phyloP scores from a whole-genome alignment of 2,329 filamentous ascomycete genomes.

The Orbilia quercus region DNA sequence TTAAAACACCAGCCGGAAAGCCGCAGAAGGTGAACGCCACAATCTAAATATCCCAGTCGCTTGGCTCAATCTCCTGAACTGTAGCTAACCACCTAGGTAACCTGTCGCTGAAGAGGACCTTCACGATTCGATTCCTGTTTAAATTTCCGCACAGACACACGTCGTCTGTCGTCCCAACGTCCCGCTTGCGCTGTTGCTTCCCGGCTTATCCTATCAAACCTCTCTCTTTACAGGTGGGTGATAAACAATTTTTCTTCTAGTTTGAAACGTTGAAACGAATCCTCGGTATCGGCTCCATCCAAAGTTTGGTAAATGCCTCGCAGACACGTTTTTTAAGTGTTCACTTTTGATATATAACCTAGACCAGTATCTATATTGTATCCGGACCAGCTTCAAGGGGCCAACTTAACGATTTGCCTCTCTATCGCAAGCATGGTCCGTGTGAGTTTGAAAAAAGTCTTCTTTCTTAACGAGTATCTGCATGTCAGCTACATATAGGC shows the following conservation, averaged over 20 bases:
- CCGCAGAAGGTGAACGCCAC: slow-evolving; percentile 35
- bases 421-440: not conserved
- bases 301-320: slow-evolving; percentile 53
- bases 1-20: slow-evolving; percentile 27
- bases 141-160: slow-evolving; percentile 25
- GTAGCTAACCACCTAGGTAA: too few relatives aligned
- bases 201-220: not conserved
- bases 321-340: slow-evolving; percentile 32
- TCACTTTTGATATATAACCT: slow-evolving; percentile 27
- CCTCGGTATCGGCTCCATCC: slow-evolving; percentile 22
- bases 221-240: not conserved
- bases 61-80: slow-evolving; percentile 22
- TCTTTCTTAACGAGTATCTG: not conserved
- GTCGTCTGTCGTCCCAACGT: too few relatives aligned
- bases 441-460: not conserved
- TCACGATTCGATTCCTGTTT: too few relatives aligned
- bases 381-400: slow-evolving; percentile 32
- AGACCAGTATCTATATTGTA: not conserved
- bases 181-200: too few relatives aligned
- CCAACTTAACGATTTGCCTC: slow-evolving; percentile 9
- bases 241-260: slow-evolving; percentile 4
- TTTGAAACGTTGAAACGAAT: slow-evolving; percentile 33
- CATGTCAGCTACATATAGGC: not conserved
- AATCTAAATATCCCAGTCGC: slow-evolving; percentile 3
- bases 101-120: too few relatives aligned